Evolutionary conservation across 2,329 filamentous ascomycete species (phyloP).

Genomic region (Dothistroma septosporum): DNA sequence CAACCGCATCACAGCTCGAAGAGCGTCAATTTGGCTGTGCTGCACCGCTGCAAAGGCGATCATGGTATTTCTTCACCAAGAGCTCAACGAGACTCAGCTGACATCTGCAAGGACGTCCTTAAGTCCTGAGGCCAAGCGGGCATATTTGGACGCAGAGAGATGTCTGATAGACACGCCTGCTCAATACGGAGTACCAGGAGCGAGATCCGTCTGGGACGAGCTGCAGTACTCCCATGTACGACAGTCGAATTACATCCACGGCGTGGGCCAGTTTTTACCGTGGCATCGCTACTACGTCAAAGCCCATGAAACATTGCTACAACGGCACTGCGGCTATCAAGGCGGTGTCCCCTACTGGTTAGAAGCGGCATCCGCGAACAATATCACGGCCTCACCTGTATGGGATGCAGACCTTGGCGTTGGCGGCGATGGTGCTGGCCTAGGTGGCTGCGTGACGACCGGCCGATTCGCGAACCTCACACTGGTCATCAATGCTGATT

Average conservation of each 20-base stretch:
- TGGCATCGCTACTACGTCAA: constrained; percentile 25
- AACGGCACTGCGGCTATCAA: constrained; percentile 18
- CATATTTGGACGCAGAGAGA: constrained; percentile 19
- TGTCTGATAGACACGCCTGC: constrained; percentile 20
- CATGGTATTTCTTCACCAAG: constrained; percentile 4
- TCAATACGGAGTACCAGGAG: constrained; percentile 19
- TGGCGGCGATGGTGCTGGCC: constrained; percentile 14
- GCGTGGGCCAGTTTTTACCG: constrained; percentile 19
- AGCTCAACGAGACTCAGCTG: neutral
- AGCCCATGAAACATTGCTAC: constrained; percentile 18
- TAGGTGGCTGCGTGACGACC: constrained; percentile 12
- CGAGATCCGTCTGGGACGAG: constrained; percentile 21
- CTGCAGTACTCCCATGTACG: constrained; percentile 23
- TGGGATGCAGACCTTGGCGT: constrained; percentile 19
- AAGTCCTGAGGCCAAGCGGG: constrained; percentile 15
- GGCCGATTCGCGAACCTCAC: constrained; percentile 21
- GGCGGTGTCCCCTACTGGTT: constrained; percentile 22
- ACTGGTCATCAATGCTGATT: constrained; percentile 12
- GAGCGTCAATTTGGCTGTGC: constrained; percentile 4
- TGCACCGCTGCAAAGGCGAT: constrained; percentile 5
- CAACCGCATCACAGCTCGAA: neutral
- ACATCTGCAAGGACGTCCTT: constrained; percentile 12
- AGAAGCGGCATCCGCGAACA: constrained; percentile 16
- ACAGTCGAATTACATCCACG: constrained; percentile 23
- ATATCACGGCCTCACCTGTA: constrained; percentile 14